These are phyloP conservation scores for Alternaria tenuissima DNA, from an alignment of 2,329 filamentous ascomycete genomes.

Conservation along the genomic window DNA sequence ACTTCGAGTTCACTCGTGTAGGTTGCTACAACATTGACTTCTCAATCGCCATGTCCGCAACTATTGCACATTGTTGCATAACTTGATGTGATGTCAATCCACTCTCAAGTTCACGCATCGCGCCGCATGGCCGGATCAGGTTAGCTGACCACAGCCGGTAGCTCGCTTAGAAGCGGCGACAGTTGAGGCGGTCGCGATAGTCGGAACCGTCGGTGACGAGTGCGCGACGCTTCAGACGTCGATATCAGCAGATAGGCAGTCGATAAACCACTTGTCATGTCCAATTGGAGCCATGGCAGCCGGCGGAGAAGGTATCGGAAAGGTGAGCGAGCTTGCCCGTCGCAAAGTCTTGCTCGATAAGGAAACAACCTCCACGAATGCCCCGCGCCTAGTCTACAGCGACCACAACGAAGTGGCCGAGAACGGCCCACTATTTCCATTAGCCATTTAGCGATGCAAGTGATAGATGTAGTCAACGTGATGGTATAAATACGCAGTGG, in stretches of 20 bases:
- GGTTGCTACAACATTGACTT: not conserved
- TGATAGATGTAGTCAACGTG: constrained; percentile 14
- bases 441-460: constrained; percentile 13
- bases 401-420: constrained; percentile 30
- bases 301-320: constrained; percentile 31
- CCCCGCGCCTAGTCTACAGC: constrained; percentile 33
- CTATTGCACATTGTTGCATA: not conserved
- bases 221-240: constrained; percentile 1
- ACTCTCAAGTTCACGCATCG: constrained; percentile 4
- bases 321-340: constrained; percentile 23
- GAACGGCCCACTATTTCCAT: constrained; percentile 28
- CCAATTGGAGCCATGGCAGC: constrained; percentile 37
- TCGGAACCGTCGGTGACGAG: constrained; percentile 22
- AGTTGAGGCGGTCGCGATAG: not conserved
- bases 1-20: no score
- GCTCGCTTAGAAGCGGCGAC: constrained; percentile 21
- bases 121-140: constrained; percentile 8
- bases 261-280: constrained; percentile 17
- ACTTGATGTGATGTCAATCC: not conserved
- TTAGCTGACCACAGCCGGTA: constrained; percentile 6
- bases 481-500: constrained; percentile 29
- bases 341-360: constrained; percentile 40
- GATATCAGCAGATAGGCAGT: constrained; percentile 29
- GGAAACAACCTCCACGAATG: constrained; percentile 39
- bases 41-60: not conserved